A percentile compares a stretch with the other conserved stretches of the same genome.
Evolutionary conservation across 163 green algal species (phyloP).

Genomic region (Scenedesmus sp.): DNA sequence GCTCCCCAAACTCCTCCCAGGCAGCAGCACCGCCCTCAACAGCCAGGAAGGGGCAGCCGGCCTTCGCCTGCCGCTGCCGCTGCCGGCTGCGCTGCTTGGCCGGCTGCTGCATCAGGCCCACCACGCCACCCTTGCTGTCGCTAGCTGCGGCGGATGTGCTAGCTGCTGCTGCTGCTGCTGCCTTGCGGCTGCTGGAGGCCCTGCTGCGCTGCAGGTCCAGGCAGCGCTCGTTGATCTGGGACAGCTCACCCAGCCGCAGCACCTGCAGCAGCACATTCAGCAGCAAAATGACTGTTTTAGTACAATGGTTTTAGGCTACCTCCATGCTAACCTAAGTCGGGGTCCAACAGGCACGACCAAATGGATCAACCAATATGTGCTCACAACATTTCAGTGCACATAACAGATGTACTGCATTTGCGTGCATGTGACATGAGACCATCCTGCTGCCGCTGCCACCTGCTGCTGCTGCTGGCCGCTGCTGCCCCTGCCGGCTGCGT

Average conservation of each 20-base stretch:
- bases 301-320: too few relatives aligned
- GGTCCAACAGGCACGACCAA: neutral
- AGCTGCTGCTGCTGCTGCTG: constrained; percentile 14
- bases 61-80: constrained; percentile 11
- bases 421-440: neutral
- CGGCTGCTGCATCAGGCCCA: constrained; percentile 16
- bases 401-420: neutral
- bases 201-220: constrained; percentile 85
- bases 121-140: constrained; percentile 32
- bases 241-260: constrained; percentile 3
- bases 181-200: neutral
- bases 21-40: constrained; percentile 23
- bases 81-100: constrained; percentile 40
- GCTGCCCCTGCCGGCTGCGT: neutral
- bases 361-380: neutral
- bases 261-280: constrained; percentile 18
- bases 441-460: neutral
- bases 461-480: neutral
- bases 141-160: constrained; percentile 3
- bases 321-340: too few relatives aligned
- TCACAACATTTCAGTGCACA: neutral
- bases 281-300: too few relatives aligned
- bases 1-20: constrained; percentile 63
- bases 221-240: constrained; percentile 92
- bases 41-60: constrained; percentile 71